Conservation (phyloP, 805 yeast species). For the Teunomyces funiuensis region DNA sequence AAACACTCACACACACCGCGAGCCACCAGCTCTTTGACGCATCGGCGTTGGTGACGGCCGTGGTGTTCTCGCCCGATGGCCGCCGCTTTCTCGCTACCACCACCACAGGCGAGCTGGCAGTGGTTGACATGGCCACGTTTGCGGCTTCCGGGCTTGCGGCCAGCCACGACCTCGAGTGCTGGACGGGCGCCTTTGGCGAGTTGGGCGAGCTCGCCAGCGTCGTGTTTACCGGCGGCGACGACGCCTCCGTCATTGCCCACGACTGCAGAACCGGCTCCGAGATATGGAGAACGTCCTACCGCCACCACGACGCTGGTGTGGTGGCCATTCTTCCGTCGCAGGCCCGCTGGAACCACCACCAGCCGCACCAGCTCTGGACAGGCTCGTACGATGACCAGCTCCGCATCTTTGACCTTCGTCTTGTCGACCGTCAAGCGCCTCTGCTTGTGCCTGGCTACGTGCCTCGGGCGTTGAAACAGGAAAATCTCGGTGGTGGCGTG, state of each 20-base stretch:
- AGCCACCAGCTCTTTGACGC: constrained; percentile 47
- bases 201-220: constrained; percentile 52
- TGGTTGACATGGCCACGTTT: constrained; percentile 30
- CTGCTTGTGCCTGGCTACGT: constrained; percentile 44
- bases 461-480: constrained; percentile 46
- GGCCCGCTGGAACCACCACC: constrained; percentile 40
- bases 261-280: constrained; percentile 50
- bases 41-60: constrained; percentile 59
- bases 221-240: constrained; percentile 90
- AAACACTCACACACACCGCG: constrained; percentile 13
- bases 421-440: constrained; percentile 37
- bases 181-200: constrained; percentile 79
- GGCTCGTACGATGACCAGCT: constrained; percentile 91
- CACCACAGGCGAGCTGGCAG: constrained; percentile 63
- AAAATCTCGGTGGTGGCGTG: constrained; percentile 86
- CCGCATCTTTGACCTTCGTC: constrained; percentile 66
- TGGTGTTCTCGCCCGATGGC: constrained; percentile 51
- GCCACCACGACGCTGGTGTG: constrained; percentile 88
- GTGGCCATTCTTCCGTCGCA: constrained; percentile 65
- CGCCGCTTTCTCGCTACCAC: constrained; percentile 53
- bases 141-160: constrained; percentile 27
- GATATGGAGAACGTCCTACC: constrained; percentile 40
- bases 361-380: constrained; percentile 63
- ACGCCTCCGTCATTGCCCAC: constrained; percentile 69
- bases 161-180: constrained; percentile 74